Conservation (phyloP, 305 asterid genomes). For the Fraxinus platypoda region DNA sequence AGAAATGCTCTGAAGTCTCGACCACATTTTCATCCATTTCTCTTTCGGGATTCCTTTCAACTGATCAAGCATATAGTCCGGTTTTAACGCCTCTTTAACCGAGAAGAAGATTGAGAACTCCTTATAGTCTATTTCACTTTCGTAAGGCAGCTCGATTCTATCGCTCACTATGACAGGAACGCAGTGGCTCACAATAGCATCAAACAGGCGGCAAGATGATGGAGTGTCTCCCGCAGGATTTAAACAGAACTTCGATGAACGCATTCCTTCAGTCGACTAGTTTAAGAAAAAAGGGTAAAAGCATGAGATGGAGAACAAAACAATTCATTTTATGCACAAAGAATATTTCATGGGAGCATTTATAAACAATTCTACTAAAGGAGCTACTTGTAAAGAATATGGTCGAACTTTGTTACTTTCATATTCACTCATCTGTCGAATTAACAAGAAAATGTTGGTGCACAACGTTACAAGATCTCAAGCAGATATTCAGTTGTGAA, state of each 20-base stretch:
- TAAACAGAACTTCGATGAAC: conserved; percentile 77
- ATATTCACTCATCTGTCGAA: not conserved
- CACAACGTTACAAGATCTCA: not conserved
- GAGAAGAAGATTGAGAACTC: conserved; percentile 86
- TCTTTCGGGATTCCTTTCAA: conserved; percentile 57
- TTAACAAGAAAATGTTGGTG: not conserved
- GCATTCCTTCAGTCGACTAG: conserved; percentile 86
- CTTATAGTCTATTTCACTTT: conserved; percentile 77
- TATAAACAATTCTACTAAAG: not conserved
- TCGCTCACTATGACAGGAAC: conserved; percentile 89
- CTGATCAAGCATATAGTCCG: conserved; percentile 57
- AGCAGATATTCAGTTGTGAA: not conserved
- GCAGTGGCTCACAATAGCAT: conserved; percentile 89
- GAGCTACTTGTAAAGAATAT: not conserved
- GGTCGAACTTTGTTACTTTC: not conserved
- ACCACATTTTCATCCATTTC: conserved; percentile 84
- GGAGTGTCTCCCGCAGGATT: conserved; percentile 96
- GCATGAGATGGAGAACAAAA: conserved; percentile 22
- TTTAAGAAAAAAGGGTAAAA: conserved; percentile 14
- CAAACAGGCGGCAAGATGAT: conserved; percentile 91
- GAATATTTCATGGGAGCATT: not conserved
- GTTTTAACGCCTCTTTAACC: conserved; percentile 52
- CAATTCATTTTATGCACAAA: not conserved
- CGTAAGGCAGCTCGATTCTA: conserved; percentile 85
- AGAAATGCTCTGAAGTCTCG: conserved; percentile 48